Percentiles rank a stretch among this genome's conserved stretches.
Evolutionary conservation across 805 yeast genomes (phyloP).

Genomic region (Wilhelminamyces savonicus): DNA sequence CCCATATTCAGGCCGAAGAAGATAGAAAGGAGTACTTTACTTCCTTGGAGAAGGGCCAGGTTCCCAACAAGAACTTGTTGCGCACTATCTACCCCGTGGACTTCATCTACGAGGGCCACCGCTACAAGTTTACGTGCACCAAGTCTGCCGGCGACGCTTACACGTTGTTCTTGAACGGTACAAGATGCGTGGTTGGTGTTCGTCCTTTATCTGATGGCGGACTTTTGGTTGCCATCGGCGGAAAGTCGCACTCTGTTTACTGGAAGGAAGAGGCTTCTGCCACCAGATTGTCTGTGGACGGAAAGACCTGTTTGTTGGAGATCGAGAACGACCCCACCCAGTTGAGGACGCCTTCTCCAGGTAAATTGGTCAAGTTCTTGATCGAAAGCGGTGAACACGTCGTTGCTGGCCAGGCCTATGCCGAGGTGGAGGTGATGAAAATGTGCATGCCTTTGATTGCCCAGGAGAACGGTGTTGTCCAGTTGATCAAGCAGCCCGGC

Average conservation of each 20-base stretch:
- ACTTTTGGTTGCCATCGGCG: slow-evolving; percentile 77
- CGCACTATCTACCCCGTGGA: slow-evolving; percentile 90
- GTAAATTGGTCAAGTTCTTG: slow-evolving; percentile 88
- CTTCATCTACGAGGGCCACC: slow-evolving; percentile 88
- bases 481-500: slow-evolving; percentile 94
- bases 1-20: slow-evolving; percentile 71
- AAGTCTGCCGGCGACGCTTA: slow-evolving; percentile 81
- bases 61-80: slow-evolving; percentile 73
- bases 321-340: slow-evolving; percentile 98
- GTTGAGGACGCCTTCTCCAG: slow-evolving; percentile 97
- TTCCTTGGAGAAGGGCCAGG: slow-evolving; percentile 93
- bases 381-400: slow-evolving; percentile 96
- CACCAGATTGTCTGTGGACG: slow-evolving; percentile 89
- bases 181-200: slow-evolving; percentile 81
- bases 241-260: slow-evolving; percentile 90
- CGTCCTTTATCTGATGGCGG: slow-evolving; percentile 94
- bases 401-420: slow-evolving; percentile 85
- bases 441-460: slow-evolving; percentile 98
- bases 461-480: slow-evolving; percentile 88
- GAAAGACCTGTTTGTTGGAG: slow-evolving; percentile 91
- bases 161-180: slow-evolving; percentile 89
- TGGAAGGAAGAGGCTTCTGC: slow-evolving; percentile 98
- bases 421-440: slow-evolving; percentile 99
- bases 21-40: slow-evolving; percentile 61
- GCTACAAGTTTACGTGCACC: slow-evolving; percentile 94